phyloP scores from a whole-genome alignment of 2,329 filamentous ascomycete species.

The Davidsoniella eucalypti region DNA sequence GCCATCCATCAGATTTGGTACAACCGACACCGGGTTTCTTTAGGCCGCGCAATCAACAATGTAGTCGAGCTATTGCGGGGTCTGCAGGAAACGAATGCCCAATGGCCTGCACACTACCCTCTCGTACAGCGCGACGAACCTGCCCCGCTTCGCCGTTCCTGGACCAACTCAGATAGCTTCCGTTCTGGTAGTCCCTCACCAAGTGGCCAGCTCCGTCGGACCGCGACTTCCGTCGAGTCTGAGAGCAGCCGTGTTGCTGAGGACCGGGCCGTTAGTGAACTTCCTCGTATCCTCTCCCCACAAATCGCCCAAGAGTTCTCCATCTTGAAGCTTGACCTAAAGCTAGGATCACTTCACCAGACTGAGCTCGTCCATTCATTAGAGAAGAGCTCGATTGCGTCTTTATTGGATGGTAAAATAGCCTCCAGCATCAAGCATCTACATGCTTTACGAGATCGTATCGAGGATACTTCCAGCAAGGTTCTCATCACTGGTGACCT shows the following conservation, averaged over 20 bases:
- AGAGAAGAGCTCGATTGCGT: slow-evolving; percentile 80
- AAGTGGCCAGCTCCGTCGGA: slow-evolving; percentile 4
- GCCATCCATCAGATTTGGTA: slow-evolving; percentile 90
- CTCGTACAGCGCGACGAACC: slow-evolving; percentile 52
- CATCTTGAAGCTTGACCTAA: slow-evolving; percentile 83
- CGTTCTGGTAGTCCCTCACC: slow-evolving; percentile 23
- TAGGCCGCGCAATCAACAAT: slow-evolving; percentile 75
- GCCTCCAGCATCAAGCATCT: slow-evolving; percentile 86
- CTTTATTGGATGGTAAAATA: slow-evolving; percentile 84
- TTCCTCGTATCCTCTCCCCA: slow-evolving; percentile 74
- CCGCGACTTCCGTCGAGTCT: slow-evolving; percentile 23
- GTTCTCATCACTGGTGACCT: slow-evolving; percentile 90
- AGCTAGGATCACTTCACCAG: slow-evolving; percentile 73
- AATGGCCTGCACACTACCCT: slow-evolving; percentile 92
- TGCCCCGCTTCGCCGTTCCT: slow-evolving; percentile 11
- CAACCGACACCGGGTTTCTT: slow-evolving; percentile 74
- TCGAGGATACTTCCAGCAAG: slow-evolving; percentile 95
- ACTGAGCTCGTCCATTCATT: slow-evolving; percentile 85
- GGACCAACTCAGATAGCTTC: slow-evolving; percentile 12
- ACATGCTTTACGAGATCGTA: slow-evolving; percentile 70
- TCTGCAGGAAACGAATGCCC: slow-evolving; percentile 74
- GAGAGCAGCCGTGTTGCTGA: slow-evolving; percentile 64
- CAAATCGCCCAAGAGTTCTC: slow-evolving; percentile 95
- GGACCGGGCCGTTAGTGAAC: slow-evolving; percentile 32
- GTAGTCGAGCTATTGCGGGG: slow-evolving; percentile 71